Percentiles rank a stretch among this genome's conserved stretches.
phyloP scores from a whole-genome alignment of 257 asterid genomes.

The Knoxia roxburghii region DNA sequence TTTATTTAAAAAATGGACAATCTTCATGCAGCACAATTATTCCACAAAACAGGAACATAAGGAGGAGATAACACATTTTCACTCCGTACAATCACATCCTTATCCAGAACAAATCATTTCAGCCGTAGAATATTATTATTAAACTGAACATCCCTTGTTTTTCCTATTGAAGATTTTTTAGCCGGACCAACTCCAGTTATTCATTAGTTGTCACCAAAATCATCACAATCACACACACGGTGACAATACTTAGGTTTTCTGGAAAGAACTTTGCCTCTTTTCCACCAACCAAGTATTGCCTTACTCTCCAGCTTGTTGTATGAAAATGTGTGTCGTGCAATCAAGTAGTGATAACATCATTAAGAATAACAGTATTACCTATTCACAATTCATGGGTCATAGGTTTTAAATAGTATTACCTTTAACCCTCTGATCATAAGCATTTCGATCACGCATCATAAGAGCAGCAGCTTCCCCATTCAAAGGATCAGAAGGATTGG shows the following conservation, averaged over 20 bases:
- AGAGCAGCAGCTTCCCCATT: constrained; percentile 93
- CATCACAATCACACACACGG: not conserved
- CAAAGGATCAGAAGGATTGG: constrained; percentile 86
- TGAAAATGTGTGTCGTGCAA: not conserved
- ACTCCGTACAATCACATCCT: too few species aligned
- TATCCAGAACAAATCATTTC: too few species aligned
- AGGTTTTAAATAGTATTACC: constrained; percentile 40
- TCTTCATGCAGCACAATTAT: too few species aligned
- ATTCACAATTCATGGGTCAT: not conserved
- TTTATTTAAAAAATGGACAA: too few species aligned
- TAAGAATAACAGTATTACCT: not conserved
- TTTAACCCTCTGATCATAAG: constrained; percentile 73
- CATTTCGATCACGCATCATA: constrained; percentile 73
- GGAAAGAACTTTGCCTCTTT: not conserved
- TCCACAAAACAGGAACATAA: too few species aligned
- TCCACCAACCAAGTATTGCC: not conserved
- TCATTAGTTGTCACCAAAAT: too few species aligned
- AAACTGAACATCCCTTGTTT: too few species aligned
- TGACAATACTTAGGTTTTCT: not conserved
- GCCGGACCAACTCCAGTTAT: not conserved
- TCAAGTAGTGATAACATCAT: not conserved
- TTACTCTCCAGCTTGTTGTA: not conserved
- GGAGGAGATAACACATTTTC: too few species aligned
- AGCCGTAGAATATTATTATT: too few species aligned
- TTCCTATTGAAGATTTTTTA: not conserved